A percentile compares a stretch with the other conserved stretches of the same genome.
Evolutionary conservation across 768 basidiomycete genomes (phyloP).

Genomic region (Termitomyces sp.): DNA sequence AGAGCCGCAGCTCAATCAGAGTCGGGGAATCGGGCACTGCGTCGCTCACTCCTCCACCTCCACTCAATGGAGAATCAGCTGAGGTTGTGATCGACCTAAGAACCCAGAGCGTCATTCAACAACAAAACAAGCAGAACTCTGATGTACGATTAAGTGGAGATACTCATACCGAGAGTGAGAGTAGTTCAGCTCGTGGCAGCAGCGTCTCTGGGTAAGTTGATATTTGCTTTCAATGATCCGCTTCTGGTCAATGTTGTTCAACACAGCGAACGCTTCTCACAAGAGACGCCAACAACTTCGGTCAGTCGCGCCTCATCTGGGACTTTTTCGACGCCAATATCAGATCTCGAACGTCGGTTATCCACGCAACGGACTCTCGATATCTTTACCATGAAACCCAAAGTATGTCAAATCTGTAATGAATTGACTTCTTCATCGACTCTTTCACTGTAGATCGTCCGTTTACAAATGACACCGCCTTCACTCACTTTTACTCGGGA

Average conservation of each 20-base stretch:
- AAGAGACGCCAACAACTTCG: conserved; percentile 55
- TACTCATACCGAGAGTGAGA: conserved; percentile 37
- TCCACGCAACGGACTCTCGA: conserved; percentile 79
- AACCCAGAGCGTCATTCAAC: conserved; percentile 28
- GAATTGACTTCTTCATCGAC: background rate
- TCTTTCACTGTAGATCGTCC: conserved; percentile 59
- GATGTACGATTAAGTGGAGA: conserved; percentile 25
- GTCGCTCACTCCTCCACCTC: conserved; percentile 15
- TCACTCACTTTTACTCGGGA: conserved; percentile 73
- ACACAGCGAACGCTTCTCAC: conserved; percentile 54
- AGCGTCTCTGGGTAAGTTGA: conserved; percentile 53
- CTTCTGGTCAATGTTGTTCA: conserved; percentile 1
- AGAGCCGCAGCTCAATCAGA: conserved; percentile 50
- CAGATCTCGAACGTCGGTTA: conserved; percentile 79
- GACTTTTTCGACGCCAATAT: conserved; percentile 53
- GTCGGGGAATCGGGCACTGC: conserved; percentile 35
- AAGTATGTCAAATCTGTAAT: conserved; percentile 44
- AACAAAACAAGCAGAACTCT: conserved; percentile 13
- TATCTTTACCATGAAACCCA: conserved; percentile 93
- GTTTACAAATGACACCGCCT: conserved; percentile 86
- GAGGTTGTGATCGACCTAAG: conserved; percentile 59
- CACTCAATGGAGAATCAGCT: conserved; percentile 30
- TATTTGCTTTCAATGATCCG: background rate
- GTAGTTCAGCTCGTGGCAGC: conserved; percentile 49
- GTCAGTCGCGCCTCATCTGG: conserved; percentile 49